Conservation (phyloP, 805 yeast genomes). For the Ogataea populi-albae region DNA sequence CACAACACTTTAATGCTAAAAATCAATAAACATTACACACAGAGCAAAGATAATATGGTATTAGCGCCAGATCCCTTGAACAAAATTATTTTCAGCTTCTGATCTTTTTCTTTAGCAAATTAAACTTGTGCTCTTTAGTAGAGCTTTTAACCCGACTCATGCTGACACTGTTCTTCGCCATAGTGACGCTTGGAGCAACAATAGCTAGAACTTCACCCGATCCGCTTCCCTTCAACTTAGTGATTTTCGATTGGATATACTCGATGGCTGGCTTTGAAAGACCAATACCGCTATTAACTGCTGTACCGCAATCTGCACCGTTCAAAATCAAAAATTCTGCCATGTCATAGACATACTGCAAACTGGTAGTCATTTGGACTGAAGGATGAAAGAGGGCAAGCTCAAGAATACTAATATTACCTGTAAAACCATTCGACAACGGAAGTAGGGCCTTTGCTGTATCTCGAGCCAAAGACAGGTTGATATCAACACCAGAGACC, state of each 20-base stretch:
- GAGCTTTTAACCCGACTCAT: conserved; percentile 1
- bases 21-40: too few species aligned
- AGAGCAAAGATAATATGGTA: too few species aligned
- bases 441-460: conserved; percentile 3
- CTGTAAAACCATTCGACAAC: conserved; percentile 11
- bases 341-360: conserved; percentile 35
- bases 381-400: conserved; percentile 49
- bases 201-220: too few species aligned
- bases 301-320: conserved; percentile 47
- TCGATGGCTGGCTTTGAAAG: conserved; percentile 44
- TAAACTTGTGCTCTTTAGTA: conserved; percentile 21
- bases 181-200: background rate
- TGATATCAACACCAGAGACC: conserved; percentile 47
- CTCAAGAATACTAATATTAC: conserved; percentile 37
- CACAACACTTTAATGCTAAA: too few species aligned
- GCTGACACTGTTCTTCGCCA: background rate
- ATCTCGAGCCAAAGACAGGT: conserved; percentile 35
- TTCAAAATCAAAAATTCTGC: conserved; percentile 58
- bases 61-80: too few species aligned
- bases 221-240: conserved; percentile 29
- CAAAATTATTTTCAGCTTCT: conserved; percentile 10
- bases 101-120: conserved; percentile 24
- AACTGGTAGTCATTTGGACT: conserved; percentile 5
- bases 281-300: conserved; percentile 33
- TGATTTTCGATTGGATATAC: conserved; percentile 52